Percentiles rank a stretch among this genome's conserved stretches.
Conservation (phyloP, 2,329 filamentous ascomycete genomes). For the Corinectria fuckeliana region DNA sequence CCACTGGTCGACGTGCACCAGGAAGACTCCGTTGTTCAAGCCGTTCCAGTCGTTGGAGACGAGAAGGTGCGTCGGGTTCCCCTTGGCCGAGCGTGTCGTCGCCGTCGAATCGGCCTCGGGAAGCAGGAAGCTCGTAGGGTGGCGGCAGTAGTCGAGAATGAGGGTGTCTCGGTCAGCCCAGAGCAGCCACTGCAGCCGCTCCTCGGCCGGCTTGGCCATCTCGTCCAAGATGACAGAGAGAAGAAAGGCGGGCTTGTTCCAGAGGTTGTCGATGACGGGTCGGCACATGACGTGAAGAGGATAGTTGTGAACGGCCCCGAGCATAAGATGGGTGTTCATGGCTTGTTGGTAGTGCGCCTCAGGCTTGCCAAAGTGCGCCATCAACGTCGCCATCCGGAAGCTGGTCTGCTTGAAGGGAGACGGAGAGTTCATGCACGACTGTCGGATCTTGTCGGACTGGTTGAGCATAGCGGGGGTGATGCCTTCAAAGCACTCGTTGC, state of each 20-base stretch:
- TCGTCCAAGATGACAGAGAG: slow-evolving; percentile 15
- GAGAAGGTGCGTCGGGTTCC: slow-evolving; percentile 10
- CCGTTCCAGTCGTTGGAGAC: slow-evolving; percentile 25
- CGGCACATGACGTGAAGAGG: neutral
- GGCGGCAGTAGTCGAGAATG: slow-evolving; percentile 25
- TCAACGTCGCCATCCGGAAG: neutral
- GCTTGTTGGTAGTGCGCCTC: neutral
- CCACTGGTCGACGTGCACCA: slow-evolving; percentile 23
- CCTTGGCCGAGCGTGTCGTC: neutral
- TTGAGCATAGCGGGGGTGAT: neutral
- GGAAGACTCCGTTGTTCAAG: slow-evolving; percentile 29
- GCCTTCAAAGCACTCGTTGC: neutral
- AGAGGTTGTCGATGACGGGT: neutral
- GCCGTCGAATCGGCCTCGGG: neutral
- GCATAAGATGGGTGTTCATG: neutral
- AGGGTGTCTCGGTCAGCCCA: slow-evolving; percentile 29
- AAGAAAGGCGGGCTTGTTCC: slow-evolving; percentile 8
- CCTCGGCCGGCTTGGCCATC: slow-evolving; percentile 18
- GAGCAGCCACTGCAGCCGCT: slow-evolving; percentile 25
- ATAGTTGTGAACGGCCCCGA: neutral
- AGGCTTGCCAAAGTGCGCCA: neutral
- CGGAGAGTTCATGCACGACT: neutral
- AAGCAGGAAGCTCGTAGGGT: slow-evolving; percentile 14
- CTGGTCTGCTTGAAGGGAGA: neutral
- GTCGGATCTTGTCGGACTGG: neutral